These are phyloP conservation scores for Chlamydomonas applanata DNA, from an alignment of 139 green algal species.

Conservation along the genomic window DNA sequence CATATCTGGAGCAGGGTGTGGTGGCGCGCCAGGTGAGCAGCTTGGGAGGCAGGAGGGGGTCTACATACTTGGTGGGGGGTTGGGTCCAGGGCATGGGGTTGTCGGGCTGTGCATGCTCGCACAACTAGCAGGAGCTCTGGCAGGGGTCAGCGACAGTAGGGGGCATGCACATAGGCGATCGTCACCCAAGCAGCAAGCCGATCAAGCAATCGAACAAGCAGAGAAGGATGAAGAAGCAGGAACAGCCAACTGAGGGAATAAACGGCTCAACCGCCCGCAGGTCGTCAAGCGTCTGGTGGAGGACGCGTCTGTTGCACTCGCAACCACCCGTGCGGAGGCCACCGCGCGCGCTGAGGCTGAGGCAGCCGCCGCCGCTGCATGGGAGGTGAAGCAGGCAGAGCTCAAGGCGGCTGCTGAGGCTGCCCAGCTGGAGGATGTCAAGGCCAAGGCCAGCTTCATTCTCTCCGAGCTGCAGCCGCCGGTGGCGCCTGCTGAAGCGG, in stretches of 20 bases:
- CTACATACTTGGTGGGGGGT: too few relatives aligned
- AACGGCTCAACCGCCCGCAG: background rate
- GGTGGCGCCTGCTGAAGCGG: slow-evolving; percentile 19
- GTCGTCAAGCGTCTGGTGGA: slow-evolving; percentile 17
- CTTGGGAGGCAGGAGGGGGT: background rate
- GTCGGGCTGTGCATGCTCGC: too few relatives aligned
- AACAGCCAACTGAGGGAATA: too few relatives aligned
- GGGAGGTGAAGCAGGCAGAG: slow-evolving; percentile 31
- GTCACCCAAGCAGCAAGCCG: too few relatives aligned
- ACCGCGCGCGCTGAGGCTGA: slow-evolving; percentile 16
- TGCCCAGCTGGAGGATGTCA: slow-evolving; percentile 36
- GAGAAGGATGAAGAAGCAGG: too few relatives aligned
- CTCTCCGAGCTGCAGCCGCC: slow-evolving; percentile 36
- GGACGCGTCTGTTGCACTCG: slow-evolving; percentile 5
- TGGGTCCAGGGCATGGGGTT: too few relatives aligned
- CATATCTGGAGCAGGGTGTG: slow-evolving; percentile 42
- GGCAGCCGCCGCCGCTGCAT: slow-evolving; percentile 4
- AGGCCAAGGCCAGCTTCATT: slow-evolving; percentile 39
- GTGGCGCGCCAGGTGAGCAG: slow-evolving; percentile 29
- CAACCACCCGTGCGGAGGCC: slow-evolving; percentile 2
- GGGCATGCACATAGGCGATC: too few relatives aligned
- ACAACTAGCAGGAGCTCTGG: too few relatives aligned
- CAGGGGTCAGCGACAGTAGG: too few relatives aligned
- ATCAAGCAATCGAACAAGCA: too few relatives aligned
- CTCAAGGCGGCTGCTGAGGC: slow-evolving; percentile 27